Conservation (phyloP, 176 grass and related monocot species). For the Triticum monococcum region DNA sequence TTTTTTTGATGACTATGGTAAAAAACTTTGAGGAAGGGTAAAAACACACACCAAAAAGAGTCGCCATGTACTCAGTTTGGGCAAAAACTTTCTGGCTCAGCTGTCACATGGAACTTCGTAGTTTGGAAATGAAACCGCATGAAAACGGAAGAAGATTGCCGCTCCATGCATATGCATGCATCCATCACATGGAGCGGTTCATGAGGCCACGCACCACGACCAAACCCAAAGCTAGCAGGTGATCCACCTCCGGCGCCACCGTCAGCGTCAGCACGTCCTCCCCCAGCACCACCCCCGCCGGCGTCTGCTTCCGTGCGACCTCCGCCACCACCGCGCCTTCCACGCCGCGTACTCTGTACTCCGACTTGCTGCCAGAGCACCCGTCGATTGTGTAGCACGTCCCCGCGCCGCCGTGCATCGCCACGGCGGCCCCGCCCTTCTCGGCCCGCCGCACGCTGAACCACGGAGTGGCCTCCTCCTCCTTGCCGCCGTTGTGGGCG, state of each 20-base stretch:
- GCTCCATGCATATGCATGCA: too few species aligned
- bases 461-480: slow-evolving; percentile 33
- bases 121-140: too few species aligned
- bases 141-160: too few species aligned
- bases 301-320: slow-evolving; percentile 49
- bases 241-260: slow-evolving; percentile 50
- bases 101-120: too few species aligned
- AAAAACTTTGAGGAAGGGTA: too few species aligned
- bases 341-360: slow-evolving; percentile 17
- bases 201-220: slow-evolving; percentile 68
- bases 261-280: slow-evolving; percentile 66
- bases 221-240: slow-evolving; percentile 57
- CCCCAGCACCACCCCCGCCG: slow-evolving; percentile 44
- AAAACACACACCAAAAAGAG: too few species aligned
- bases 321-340: slow-evolving; percentile 10
- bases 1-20: too few species aligned
- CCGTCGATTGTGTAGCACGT: slow-evolving; percentile 28
- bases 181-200: slow-evolving; percentile 30
- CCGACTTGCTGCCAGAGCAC: slow-evolving; percentile 19
- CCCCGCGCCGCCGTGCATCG: slow-evolving; percentile 11
- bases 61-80: too few species aligned
- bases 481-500: background rate
- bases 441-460: slow-evolving; percentile 41
- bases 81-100: too few species aligned
- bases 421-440: background rate